phyloP scores from a whole-genome alignment of 116 monocot genomes.

The Papilionanthe hybrid region DNA sequence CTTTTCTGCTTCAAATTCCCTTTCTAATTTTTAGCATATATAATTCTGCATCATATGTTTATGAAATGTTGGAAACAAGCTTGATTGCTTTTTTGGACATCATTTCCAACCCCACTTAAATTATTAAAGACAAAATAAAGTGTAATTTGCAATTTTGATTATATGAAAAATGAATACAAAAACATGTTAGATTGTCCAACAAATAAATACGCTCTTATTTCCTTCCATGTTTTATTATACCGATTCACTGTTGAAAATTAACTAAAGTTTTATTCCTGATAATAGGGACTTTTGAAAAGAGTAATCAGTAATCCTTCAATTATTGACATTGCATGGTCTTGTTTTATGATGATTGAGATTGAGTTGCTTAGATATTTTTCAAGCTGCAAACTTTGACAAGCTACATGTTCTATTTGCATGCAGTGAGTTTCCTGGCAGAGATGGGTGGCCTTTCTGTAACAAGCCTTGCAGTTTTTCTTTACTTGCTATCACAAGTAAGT shows the following conservation, averaged over 20 bases:
- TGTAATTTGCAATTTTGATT: not conserved
- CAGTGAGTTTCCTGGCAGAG: slow-evolving; percentile 29
- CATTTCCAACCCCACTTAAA: not conserved
- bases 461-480: slow-evolving; percentile 28
- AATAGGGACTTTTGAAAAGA: not conserved
- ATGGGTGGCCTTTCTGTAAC: slow-evolving; percentile 32
- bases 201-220: not conserved
- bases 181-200: not conserved
- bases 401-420: not conserved
- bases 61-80: not conserved
- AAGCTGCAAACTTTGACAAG: not conserved
- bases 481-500: slow-evolving; percentile 30
- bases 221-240: not conserved
- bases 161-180: not conserved
- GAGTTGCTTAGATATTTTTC: not conserved
- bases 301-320: not conserved
- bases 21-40: not conserved
- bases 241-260: not conserved
- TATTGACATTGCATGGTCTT: not conserved
- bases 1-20: not conserved
- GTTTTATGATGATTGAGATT: not conserved
- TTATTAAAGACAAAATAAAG: not conserved
- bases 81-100: not conserved
- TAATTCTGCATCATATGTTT: not conserved
- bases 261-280: not conserved